Evolutionary conservation across 2,329 filamentous ascomycete species (phyloP).

Genomic region (Pseudogymnoascus sp.): DNA sequence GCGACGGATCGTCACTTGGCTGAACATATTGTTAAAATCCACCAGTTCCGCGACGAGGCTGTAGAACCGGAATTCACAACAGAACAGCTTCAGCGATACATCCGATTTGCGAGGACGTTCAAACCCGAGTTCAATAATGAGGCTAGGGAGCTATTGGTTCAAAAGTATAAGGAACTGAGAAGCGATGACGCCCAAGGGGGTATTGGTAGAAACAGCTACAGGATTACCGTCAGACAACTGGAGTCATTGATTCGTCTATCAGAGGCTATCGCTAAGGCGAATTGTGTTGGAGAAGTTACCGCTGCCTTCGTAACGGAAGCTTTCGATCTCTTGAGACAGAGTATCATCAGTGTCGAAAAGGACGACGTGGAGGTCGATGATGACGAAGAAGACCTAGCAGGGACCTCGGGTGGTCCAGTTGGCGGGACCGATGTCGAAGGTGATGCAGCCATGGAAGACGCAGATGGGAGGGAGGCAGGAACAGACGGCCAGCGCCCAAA

Average conservation of each 20-base stretch:
- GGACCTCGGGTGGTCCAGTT: conserved; percentile 38
- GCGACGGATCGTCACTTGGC: conserved; percentile 82
- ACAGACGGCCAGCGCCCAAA: conserved; percentile 46
- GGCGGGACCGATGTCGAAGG: conserved; percentile 39
- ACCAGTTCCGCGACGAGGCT: conserved; percentile 86
- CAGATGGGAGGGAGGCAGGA: conserved; percentile 34
- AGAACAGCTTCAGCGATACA: conserved; percentile 93
- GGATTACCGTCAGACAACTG: conserved; percentile 92
- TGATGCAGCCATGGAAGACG: conserved; percentile 45
- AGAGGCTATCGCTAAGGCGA: conserved; percentile 97
- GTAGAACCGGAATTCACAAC: conserved; percentile 91
- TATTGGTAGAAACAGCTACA: conserved; percentile 88
- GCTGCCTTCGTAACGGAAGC: conserved; percentile 84
- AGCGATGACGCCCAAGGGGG: conserved; percentile 91
- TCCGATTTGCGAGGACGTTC: conserved; percentile 92
- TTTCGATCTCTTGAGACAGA: conserved; percentile 82
- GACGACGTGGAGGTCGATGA: conserved; percentile 93
- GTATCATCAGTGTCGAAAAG: conserved; percentile 96
- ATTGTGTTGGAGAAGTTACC: conserved; percentile 86
- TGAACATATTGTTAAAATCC: conserved; percentile 88
- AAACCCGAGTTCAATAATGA: conserved; percentile 85
- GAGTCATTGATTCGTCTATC: conserved; percentile 93
- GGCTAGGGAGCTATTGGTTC: conserved; percentile 76
- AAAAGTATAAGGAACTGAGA: conserved; percentile 91
- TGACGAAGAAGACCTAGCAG: conserved; percentile 52